These are phyloP conservation scores for Panus rudis DNA, from an alignment of 768 basidiomycete species.

Conservation along the genomic window DNA sequence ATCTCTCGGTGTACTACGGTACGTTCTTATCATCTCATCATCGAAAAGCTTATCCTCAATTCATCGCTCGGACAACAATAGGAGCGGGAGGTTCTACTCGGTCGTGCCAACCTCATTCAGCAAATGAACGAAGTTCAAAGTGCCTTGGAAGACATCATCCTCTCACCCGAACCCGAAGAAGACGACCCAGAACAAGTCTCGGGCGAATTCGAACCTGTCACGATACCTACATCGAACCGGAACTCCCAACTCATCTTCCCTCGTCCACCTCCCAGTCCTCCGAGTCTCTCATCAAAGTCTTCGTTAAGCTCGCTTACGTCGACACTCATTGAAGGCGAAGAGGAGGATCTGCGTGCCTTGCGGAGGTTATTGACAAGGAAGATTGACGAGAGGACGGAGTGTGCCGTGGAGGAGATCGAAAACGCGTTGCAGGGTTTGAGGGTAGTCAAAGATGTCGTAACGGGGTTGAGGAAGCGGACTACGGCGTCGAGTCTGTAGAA, in stretches of 20 bases:
- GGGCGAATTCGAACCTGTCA: slow-evolving; percentile 9
- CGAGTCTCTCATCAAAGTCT: slow-evolving; percentile 25
- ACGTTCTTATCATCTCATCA: slow-evolving; percentile 12
- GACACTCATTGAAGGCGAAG: slow-evolving; percentile 51
- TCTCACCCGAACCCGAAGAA: background rate
- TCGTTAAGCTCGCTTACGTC: slow-evolving; percentile 39
- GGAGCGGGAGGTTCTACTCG: slow-evolving; percentile 1
- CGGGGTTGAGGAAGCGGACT: background rate
- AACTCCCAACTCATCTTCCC: slow-evolving; percentile 11
- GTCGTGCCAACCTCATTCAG: background rate
- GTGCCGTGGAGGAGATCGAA: slow-evolving; percentile 60
- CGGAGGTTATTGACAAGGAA: slow-evolving; percentile 62
- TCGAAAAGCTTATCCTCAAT: background rate
- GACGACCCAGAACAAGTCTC: background rate
- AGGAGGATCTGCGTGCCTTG: slow-evolving; percentile 56
- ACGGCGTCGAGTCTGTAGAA: too few relatives aligned
- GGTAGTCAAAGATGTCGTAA: slow-evolving; percentile 52
- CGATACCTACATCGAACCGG: slow-evolving; percentile 11
- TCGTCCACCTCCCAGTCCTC: slow-evolving; percentile 14
- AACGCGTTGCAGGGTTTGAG: slow-evolving; percentile 51
- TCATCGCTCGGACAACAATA: background rate
- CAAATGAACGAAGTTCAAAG: background rate
- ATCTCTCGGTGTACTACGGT: slow-evolving; percentile 52
- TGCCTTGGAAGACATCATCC: background rate
- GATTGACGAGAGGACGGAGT: slow-evolving; percentile 48